Percentiles rank a stretch among this genome's conserved stretches.
These are phyloP conservation scores for Lactarius evosmus DNA, from an alignment of 768 basidiomycete species.

Conservation along the genomic window DNA sequence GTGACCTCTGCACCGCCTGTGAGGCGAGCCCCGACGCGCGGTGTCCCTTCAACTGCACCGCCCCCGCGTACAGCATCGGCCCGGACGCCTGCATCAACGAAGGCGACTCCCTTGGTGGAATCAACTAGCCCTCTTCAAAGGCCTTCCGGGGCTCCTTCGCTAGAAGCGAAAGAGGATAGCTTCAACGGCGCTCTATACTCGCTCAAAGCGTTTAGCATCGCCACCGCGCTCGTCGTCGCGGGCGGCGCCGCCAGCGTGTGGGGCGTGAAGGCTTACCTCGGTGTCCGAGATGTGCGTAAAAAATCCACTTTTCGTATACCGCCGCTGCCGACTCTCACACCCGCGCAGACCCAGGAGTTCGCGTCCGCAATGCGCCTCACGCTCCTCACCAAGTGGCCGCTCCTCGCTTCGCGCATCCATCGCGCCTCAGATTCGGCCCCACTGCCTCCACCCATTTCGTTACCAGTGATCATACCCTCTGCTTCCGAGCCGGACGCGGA, in stretches of 20 bases:
- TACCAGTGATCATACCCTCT: neutral
- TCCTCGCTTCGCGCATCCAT: constrained; percentile 51
- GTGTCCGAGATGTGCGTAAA: constrained; percentile 52
- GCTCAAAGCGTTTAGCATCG: constrained; percentile 62
- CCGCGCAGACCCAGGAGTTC: constrained; percentile 53
- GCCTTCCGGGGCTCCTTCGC: neutral
- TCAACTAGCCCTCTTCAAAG: neutral
- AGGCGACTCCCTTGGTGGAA: neutral
- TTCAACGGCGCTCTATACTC: constrained; percentile 54
- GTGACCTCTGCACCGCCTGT: constrained; percentile 28
- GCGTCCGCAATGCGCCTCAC: constrained; percentile 52
- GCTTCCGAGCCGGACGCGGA: neutral
- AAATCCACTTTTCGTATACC: constrained; percentile 12
- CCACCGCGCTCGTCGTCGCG: constrained; percentile 55
- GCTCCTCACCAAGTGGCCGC: constrained; percentile 47
- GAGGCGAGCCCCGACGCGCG: constrained; percentile 8
- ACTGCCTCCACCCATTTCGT: constrained; percentile 16
- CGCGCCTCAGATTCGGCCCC: constrained; percentile 39
- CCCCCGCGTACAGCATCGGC: neutral
- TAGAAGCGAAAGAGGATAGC: constrained; percentile 31
- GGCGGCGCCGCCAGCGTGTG: constrained; percentile 45
- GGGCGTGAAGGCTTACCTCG: constrained; percentile 50
- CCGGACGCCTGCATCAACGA: neutral
- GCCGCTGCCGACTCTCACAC: constrained; percentile 3
- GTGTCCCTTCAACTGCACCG: neutral